Evolutionary conservation across 805 yeast species (phyloP), one percentile per base, ranked within the genome.

Genomic region (Pichia californica): DNA sequence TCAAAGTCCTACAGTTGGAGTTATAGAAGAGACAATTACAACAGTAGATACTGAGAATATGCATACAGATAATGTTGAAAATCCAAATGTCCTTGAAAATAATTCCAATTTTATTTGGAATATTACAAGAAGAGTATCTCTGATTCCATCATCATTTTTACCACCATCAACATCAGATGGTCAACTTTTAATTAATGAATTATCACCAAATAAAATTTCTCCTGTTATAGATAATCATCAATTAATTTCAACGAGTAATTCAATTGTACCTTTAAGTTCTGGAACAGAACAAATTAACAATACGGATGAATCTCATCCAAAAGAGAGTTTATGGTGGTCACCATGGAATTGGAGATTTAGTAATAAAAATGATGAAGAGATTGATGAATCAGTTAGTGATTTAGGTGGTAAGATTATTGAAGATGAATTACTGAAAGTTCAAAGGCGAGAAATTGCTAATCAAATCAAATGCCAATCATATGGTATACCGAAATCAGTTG

Each of bases 391-490:
- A n/a, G 25, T 14, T 2, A 38, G 40, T 30, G 40, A 35, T 5
- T 8, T 20, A 14, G 38, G 40, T 7, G 20, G 34, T 5, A 45
- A 35, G 13, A 38, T 32, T 2, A 31, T 42, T 19, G 47, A 45
- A 23, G 48, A 33, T 40, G 52, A 49, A 26, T 50, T 47, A 16
- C 42, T 53, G 9, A 57, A 56, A 27, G 50, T 53, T 9, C 44
- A 53, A 3, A 55, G 58, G 3, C 49, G 49, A 26, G 59, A 54
- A 27, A 55, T 62, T 1, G 38, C 37, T 8, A 55, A 51, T 16
- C 53, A 55, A 10, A 49, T 65, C 8, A 49, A 54, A 31, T 40
- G 44, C 20, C 43, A 51, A 27, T 52, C 57, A 1, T 45, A 55
- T 10, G 48, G 48, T 6, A 44, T 46, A 6, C 40, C 52, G 4